Evolutionary conservation across 2,329 filamentous ascomycete genomes (phyloP).

Genomic region (Xylaria arbuscula): DNA sequence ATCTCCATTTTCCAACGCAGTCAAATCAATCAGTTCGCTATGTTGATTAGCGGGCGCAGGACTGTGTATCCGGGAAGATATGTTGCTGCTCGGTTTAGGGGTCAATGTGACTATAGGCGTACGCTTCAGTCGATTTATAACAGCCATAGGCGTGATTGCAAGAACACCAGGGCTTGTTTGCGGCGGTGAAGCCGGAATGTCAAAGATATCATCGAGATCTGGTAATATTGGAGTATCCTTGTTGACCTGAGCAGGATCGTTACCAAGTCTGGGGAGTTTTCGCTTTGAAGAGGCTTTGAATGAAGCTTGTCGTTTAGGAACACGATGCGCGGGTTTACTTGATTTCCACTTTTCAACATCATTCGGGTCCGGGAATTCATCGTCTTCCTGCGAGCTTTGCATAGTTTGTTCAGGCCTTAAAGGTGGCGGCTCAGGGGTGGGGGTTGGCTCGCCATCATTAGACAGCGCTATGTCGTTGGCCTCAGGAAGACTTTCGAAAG

Average conservation of each 20-base stretch:
- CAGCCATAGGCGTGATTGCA: constrained; percentile 40
- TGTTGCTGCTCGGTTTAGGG: constrained; percentile 47
- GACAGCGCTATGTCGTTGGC: constrained; percentile 40
- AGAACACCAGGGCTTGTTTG: constrained; percentile 52
- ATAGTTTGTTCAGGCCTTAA: constrained; percentile 21
- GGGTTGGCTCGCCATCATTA: constrained; percentile 34
- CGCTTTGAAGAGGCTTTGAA: constrained; percentile 45
- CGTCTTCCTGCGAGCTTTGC: constrained; percentile 47
- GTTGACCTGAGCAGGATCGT: constrained; percentile 26
- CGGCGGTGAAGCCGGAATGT: constrained; percentile 55
- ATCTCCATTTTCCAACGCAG: constrained; percentile 38
- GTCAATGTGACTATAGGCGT: constrained; percentile 38
- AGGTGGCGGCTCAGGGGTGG: constrained; percentile 27
- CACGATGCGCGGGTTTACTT: constrained; percentile 25
- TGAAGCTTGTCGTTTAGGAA: constrained; percentile 45
- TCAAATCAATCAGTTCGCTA: constrained; percentile 46
- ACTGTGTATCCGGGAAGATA: constrained; percentile 45
- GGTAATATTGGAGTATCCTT: constrained; percentile 35
- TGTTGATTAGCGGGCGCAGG: constrained; percentile 42
- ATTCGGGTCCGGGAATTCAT: constrained; percentile 49
- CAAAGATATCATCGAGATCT: constrained; percentile 48
- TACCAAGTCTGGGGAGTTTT: constrained; percentile 41
- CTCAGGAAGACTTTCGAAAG: constrained; percentile 35
- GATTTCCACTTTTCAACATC: constrained; percentile 48
- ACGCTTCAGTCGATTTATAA: constrained; percentile 29